A percentile compares a stretch with the other conserved stretches of the same genome.
These are phyloP conservation scores for Aspergillus neotritici DNA, from an alignment of 2,329 filamentous ascomycete genomes.

Conservation along the genomic window DNA sequence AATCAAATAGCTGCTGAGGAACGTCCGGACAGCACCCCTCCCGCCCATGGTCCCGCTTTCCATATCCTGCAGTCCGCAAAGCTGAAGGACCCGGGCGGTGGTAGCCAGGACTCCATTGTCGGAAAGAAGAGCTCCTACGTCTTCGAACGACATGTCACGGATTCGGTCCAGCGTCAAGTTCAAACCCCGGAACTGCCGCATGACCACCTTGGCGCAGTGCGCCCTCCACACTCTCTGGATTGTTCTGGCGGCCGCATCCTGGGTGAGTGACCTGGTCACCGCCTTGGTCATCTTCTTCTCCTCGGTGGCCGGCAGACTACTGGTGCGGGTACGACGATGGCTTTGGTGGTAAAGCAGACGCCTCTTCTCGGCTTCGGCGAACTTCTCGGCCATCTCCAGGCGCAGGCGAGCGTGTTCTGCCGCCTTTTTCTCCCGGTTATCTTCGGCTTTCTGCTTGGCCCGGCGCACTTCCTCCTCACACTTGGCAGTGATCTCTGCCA, in stretches of 20 bases:
- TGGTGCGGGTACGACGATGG: constrained; percentile 47
- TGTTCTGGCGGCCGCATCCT: constrained; percentile 49
- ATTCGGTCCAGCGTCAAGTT: constrained; percentile 51
- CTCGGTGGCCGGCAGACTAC: constrained; percentile 44
- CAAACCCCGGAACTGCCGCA: constrained; percentile 48
- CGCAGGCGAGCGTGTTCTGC: constrained; percentile 56
- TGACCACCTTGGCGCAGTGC: constrained; percentile 43
- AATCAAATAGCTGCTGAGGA: constrained; percentile 59
- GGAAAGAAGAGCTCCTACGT: constrained; percentile 53
- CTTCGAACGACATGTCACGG: constrained; percentile 52
- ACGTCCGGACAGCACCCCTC: constrained; percentile 53
- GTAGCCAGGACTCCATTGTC: constrained; percentile 48
- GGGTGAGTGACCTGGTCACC: constrained; percentile 38
- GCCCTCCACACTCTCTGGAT: constrained; percentile 57
- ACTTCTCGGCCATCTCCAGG: constrained; percentile 59
- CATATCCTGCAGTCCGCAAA: constrained; percentile 51
- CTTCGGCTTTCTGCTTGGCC: constrained; percentile 62
- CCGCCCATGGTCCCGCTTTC: constrained; percentile 44
- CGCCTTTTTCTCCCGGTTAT: constrained; percentile 59
- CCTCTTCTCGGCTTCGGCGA: constrained; percentile 58
- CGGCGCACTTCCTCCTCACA: constrained; percentile 62
- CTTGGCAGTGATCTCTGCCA: constrained; percentile 59
- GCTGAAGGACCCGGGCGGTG: constrained; percentile 51
- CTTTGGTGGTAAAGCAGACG: constrained; percentile 45
- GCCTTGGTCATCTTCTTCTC: constrained; percentile 38